A percentile compares a stretch with the other conserved stretches of the same genome.
phyloP scores from a whole-genome alignment of 1,284 basidiomycete species.

The Microbotryomycetes sp. region DNA sequence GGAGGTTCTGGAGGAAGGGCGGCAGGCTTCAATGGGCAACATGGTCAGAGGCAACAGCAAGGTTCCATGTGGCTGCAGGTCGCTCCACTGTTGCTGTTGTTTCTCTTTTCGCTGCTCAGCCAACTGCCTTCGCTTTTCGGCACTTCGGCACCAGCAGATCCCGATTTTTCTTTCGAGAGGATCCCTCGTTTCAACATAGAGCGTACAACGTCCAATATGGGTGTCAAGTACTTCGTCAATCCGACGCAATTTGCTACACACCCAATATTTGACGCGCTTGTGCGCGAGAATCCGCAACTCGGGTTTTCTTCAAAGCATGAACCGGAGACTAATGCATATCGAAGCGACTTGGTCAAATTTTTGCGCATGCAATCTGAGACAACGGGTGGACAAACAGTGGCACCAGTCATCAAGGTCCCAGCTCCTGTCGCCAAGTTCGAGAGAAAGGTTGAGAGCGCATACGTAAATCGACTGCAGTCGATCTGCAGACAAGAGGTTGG shows the following conservation, averaged over 20 bases:
- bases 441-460: constrained; percentile 60
- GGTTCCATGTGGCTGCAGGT: constrained; percentile 73
- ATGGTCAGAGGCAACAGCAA: constrained; percentile 47
- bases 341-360: constrained; percentile 3
- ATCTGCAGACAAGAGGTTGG: constrained; percentile 57
- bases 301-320: constrained; percentile 21
- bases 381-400: constrained; percentile 8
- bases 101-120: constrained; percentile 76
- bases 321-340: constrained; percentile 16
- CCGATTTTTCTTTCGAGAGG: constrained; percentile 65
- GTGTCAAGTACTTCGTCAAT: constrained; percentile 82
- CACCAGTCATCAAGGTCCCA: constrained; percentile 12
- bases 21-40: constrained; percentile 39
- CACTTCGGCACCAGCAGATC: constrained; percentile 63
- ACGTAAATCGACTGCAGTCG: constrained; percentile 61
- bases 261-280: constrained; percentile 47
- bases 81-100: constrained; percentile 75
- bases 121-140: constrained; percentile 69
- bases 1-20: constrained; percentile 36
- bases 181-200: constrained; percentile 49
- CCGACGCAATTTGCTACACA: constrained; percentile 67
- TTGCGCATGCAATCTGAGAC: constrained; percentile 45
- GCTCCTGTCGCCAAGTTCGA: constrained; percentile 54
- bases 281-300: constrained; percentile 28
- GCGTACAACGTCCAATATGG: constrained; percentile 60